These are phyloP conservation scores for Murraya paniculata DNA, from an alignment of 345 rosid genomes.

Conservation along the genomic window DNA sequence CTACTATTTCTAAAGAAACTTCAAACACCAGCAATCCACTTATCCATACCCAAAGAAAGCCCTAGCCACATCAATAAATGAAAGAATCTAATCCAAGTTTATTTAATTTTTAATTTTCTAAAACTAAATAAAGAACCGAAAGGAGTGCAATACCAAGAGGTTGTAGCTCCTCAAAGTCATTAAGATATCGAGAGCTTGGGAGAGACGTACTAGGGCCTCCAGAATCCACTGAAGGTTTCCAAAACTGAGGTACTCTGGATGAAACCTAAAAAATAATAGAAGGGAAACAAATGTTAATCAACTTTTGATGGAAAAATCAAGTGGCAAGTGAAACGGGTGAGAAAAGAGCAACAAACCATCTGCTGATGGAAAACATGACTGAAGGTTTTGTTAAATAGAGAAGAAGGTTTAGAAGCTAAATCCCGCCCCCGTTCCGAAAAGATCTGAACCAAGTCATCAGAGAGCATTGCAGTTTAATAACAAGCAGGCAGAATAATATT, in stretches of 20 bases:
- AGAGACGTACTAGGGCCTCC: conserved; percentile 46
- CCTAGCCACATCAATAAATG: background rate
- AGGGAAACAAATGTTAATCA: conserved; percentile 5
- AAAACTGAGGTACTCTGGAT: conserved; percentile 77
- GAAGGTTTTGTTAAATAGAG: conserved; percentile 63
- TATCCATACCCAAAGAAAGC: conserved; percentile 7
- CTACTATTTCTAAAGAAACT: conserved; percentile 2
- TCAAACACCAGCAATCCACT: conserved; percentile 1
- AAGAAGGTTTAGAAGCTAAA: conserved; percentile 69
- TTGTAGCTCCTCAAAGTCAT: conserved; percentile 92
- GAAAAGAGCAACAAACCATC: conserved; percentile 41
- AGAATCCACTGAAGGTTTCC: conserved; percentile 66
- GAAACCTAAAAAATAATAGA: conserved; percentile 47
- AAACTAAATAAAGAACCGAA: background rate
- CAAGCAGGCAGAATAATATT: conserved; percentile 1
- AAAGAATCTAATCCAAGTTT: background rate
- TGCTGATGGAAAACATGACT: conserved; percentile 66
- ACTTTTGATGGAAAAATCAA: conserved; percentile 13
- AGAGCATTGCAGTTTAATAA: conserved; percentile 22
- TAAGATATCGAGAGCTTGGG: conserved; percentile 85
- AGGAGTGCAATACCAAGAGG: conserved; percentile 62
- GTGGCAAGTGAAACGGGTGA: background rate
- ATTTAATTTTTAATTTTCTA: conserved; percentile 1
- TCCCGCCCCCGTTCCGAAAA: conserved; percentile 63
- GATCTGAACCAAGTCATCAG: conserved; percentile 46